Percentiles rank a stretch among this genome's conserved stretches.
Evolutionary conservation across 1,139 yeast species (phyloP).

Genomic region (Pichia norvegensis): DNA sequence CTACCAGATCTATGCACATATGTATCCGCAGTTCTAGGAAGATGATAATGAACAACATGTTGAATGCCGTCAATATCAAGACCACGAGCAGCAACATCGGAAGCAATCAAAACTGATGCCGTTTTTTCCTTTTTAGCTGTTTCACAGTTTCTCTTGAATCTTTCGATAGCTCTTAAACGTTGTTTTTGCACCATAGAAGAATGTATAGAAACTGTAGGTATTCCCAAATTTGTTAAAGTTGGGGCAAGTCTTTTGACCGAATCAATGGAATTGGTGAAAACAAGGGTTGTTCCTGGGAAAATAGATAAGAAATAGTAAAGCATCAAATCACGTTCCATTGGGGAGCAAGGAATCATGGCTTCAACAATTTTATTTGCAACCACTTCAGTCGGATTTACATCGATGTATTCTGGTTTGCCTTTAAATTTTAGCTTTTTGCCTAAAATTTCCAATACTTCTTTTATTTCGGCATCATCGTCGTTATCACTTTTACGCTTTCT

Average conservation of each 20-base stretch:
- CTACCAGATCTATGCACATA: conserved; percentile 96
- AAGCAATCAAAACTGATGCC: conserved; percentile 75
- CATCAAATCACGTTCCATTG: conserved; percentile 83
- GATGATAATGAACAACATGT: conserved; percentile 92
- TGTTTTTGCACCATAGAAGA: conserved; percentile 95
- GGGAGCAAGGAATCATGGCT: conserved; percentile 85
- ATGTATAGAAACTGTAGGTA: conserved; percentile 77
- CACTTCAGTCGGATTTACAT: conserved; percentile 79
- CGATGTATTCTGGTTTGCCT: conserved; percentile 56
- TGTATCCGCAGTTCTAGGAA: conserved; percentile 91
- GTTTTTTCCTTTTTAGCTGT: conserved; percentile 36
- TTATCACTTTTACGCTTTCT: conserved; percentile 29
- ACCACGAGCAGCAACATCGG: conserved; percentile 99
- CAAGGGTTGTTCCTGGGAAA: conserved; percentile 85
- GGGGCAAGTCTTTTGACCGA: conserved; percentile 84
- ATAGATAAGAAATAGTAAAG: conserved; percentile 78
- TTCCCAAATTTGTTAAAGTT: conserved; percentile 56
- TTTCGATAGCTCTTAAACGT: conserved; percentile 77
- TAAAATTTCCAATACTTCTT: conserved; percentile 43
- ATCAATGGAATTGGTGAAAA: conserved; percentile 91
- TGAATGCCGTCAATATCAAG: conserved; percentile 85
- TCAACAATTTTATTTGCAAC: conserved; percentile 75
- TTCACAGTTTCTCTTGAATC: conserved; percentile 49
- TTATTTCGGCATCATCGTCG: conserved; percentile 36
- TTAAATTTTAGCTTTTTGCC: conserved; percentile 54